Evolutionary conservation across 352 stramenopile genomes (phyloP).

Genomic region (Thalassiosira livingstoniorum): DNA sequence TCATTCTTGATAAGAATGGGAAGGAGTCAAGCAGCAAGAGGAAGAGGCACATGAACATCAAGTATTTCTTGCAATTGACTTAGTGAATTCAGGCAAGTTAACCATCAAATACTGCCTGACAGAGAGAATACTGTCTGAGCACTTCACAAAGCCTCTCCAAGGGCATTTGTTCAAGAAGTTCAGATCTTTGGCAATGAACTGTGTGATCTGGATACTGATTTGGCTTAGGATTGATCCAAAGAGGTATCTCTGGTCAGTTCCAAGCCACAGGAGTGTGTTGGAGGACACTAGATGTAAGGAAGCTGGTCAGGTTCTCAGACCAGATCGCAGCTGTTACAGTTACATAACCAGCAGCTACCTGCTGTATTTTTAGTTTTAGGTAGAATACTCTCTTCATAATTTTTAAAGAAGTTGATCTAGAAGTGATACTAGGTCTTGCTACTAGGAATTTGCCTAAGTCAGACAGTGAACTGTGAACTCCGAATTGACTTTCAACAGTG

Average conservation of each 20-base stretch:
- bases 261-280: constrained; percentile 1
- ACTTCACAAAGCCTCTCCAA: background rate
- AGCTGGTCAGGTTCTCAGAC: too few relatives aligned
- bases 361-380: too few relatives aligned
- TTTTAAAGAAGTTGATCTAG: too few relatives aligned
- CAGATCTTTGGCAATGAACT: background rate
- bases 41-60: background rate
- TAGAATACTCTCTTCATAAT: too few relatives aligned
- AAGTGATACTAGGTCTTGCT: too few relatives aligned
- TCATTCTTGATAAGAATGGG: background rate
- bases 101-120: background rate
- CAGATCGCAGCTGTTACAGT: too few relatives aligned
- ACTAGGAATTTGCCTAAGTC: too few relatives aligned
- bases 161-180: background rate
- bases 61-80: background rate
- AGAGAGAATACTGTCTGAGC: too few relatives aligned
- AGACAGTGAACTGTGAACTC: too few relatives aligned
- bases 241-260: background rate
- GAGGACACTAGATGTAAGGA: too few relatives aligned
- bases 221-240: background rate
- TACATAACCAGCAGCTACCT: too few relatives aligned
- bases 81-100: background rate
- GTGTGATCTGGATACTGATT: background rate
- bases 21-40: background rate
- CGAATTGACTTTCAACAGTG: too few relatives aligned